These are phyloP conservation scores for Sugiyamaella paludigena DNA, from an alignment of 1,139 yeast genomes.

Conservation along the genomic window DNA sequence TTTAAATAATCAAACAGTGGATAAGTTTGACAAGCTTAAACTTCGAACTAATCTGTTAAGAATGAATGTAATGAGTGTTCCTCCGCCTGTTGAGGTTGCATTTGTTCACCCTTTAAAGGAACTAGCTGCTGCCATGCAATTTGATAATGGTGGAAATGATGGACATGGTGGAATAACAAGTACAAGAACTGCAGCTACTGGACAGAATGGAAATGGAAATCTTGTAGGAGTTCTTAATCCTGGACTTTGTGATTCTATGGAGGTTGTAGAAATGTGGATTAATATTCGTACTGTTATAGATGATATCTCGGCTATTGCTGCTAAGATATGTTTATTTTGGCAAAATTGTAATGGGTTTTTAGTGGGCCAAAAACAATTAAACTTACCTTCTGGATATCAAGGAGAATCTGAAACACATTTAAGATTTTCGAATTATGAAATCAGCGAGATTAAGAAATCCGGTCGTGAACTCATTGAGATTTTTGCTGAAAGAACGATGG, in stretches of 20 bases:
- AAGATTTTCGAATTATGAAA: conserved; percentile 31
- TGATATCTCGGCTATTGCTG: conserved; percentile 36
- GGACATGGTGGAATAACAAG: conserved; percentile 1
- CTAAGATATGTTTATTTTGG: conserved; percentile 47
- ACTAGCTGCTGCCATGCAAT: conserved; percentile 10
- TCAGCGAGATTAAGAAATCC: conserved; percentile 28
- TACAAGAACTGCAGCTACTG: background rate
- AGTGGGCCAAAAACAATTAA: conserved; percentile 45
- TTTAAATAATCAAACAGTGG: conserved; percentile 40
- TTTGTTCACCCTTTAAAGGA: conserved; percentile 25
- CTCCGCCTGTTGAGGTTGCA: conserved; percentile 28
- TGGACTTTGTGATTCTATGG: conserved; percentile 44
- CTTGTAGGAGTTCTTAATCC: too few species aligned
- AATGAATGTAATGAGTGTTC: conserved; percentile 32
- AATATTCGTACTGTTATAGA: conserved; percentile 48
- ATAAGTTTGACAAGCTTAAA: conserved; percentile 40
- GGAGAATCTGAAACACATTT: conserved; percentile 41
- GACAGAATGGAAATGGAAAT: too few species aligned
- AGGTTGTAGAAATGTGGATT: conserved; percentile 55
- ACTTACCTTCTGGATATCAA: conserved; percentile 44
- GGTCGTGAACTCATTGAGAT: conserved; percentile 34
- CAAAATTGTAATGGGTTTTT: conserved; percentile 46
- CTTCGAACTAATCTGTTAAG: conserved; percentile 36
- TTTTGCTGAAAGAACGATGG: conserved; percentile 23
- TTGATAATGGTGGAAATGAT: conserved; percentile 6